These are phyloP conservation scores for Kluyveromyces sp. DNA, from an alignment of 1,139 yeast species.

Conservation along the genomic window DNA sequence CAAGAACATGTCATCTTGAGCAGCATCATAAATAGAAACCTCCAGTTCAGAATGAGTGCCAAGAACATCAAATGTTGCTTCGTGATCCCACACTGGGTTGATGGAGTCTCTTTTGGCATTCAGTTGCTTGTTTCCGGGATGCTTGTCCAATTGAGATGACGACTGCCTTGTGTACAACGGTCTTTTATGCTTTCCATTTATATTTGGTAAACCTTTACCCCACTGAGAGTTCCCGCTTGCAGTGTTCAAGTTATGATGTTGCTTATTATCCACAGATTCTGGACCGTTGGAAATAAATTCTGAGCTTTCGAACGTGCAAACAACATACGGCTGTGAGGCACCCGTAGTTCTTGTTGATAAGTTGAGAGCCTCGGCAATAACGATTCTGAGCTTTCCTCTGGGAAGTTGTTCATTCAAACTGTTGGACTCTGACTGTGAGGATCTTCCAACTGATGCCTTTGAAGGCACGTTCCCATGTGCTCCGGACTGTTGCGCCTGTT, in stretches of 20 bases:
- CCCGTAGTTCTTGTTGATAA: conserved; percentile 45
- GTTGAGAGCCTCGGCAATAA: conserved; percentile 71
- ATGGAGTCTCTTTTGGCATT: conserved; percentile 34
- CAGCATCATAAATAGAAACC: conserved; percentile 80
- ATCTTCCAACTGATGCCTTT: too few relatives aligned
- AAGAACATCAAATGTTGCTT: conserved; percentile 85
- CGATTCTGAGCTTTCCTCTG: conserved; percentile 75
- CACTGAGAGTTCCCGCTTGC: conserved; percentile 20
- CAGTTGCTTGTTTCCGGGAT: conserved; percentile 14
- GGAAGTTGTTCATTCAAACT: conserved; percentile 39
- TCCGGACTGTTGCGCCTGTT: background rate
- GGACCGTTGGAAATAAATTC: conserved; percentile 86
- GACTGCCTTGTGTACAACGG: conserved; percentile 61
- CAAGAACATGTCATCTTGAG: conserved; percentile 70
- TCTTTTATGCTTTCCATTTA: conserved; percentile 28
- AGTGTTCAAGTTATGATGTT: conserved; percentile 12
- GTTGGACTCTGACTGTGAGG: conserved; percentile 1
- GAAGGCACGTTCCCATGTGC: background rate
- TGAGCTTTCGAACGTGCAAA: conserved; percentile 86
- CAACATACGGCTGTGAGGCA: conserved; percentile 75
- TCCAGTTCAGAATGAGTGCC: conserved; percentile 78
- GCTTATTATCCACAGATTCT: conserved; percentile 45
- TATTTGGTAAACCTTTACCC: conserved; percentile 23
- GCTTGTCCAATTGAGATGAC: conserved; percentile 49
- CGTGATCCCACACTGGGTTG: conserved; percentile 84